These are phyloP conservation scores for Cadophora gregata DNA, from an alignment of 2,329 filamentous ascomycete species.

Conservation along the genomic window DNA sequence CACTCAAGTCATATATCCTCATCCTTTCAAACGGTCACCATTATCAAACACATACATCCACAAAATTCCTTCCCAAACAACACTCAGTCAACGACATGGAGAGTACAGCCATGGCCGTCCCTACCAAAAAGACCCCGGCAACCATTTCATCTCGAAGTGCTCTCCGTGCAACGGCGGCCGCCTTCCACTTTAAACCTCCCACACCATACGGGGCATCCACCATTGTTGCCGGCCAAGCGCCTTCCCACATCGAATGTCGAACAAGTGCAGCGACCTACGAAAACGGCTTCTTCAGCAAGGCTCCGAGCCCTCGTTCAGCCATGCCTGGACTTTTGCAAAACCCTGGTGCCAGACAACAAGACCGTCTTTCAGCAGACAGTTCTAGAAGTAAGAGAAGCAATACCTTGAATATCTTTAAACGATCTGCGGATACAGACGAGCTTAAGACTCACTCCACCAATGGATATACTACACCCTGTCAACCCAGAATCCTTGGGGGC, in stretches of 20 bases:
- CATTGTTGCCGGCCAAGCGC: too few species aligned
- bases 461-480: background rate
- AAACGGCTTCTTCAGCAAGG: background rate
- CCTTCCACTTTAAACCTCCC: background rate
- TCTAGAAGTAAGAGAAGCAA: background rate
- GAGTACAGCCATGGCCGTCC: background rate
- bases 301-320: background rate
- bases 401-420: background rate
- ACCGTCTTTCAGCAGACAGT: background rate
- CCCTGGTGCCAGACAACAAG: background rate
- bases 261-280: background rate
- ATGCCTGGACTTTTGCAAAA: background rate
- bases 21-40: background rate
- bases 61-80: background rate
- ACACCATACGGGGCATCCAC: background rate
- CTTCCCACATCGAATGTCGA: background rate
- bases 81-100: background rate
- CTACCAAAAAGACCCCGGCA: background rate
- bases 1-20: background rate
- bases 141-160: background rate
- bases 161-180: background rate
- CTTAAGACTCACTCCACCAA: background rate
- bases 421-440: background rate
- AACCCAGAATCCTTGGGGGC: background rate
- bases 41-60: background rate